Evolutionary conservation across 257 asterid species (phyloP), one percentile per base, ranked within the genome.

Genomic region (Nicotiana benthamiana): DNA sequence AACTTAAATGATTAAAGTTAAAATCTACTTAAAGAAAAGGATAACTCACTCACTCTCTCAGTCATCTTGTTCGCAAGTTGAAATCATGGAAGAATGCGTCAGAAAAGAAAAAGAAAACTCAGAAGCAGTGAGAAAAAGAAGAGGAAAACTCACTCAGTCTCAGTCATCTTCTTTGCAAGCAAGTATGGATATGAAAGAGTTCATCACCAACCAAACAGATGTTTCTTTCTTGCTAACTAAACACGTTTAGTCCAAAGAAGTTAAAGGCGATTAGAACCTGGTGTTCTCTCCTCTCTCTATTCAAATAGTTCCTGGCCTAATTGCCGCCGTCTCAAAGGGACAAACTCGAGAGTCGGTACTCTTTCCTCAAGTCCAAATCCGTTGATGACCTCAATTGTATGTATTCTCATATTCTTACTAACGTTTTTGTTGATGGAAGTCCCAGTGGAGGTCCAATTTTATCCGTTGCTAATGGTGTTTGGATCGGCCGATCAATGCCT

Each of bases 391-490:
- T 82, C 46, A 75, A 62, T 20, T n/a, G 70, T 12, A 81, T 91
- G 32, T 83, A 87, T 4, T 88, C 91, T 4, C 89, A 87, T 85
- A 85, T 91, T 46, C 30, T 89, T 57, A 82, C 89, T 51, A 28
- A 28, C 30, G 3, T 28, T 28, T 28, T 28, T 28, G 87, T 90
- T 40, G 92, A 91, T 78, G 91, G 89, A 6, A 83, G 85, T 30
- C 85, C 85, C 1, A 74, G 53, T 3, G 88, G 89, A 15, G 91
- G 92, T 59, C 92, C 90, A 0, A 54, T 60, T 1, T 77, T 89
- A 87, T 84, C 92, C 15, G 83, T 89, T 65, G 93, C 92, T 15
- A 90, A 90, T 72, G 90, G 90, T 34, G 87, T 86, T 36, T 91
- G 90, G 92, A 75, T 89, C n/a, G 92, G 87, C 59, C 90, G 48